Evolutionary conservation across 441 rosid genomes (phyloP), one percentile per base, ranked within the genome.

Genomic region (Croton laevigatus): DNA sequence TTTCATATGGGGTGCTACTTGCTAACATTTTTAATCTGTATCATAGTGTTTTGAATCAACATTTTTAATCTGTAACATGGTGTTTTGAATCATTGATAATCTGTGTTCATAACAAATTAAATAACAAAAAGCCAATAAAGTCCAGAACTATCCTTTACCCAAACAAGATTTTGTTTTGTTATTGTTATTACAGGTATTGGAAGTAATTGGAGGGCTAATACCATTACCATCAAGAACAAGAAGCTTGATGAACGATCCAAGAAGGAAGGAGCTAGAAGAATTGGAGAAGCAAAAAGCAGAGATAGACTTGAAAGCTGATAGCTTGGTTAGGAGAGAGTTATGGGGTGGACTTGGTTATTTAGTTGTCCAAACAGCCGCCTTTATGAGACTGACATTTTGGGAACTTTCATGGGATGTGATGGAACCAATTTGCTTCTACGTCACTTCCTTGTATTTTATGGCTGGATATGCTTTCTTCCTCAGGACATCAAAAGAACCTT

Each of bases 331-430:
- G 3, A 75, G 79, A 42, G 99, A 95, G 68, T 90, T 95, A 6
- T 91, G 94, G 94, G 57, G 81, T 4, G 99, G 99, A 8, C 85
- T 95, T 0, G 91, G 85, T 44, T 91, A 77, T 81, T 66, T 92
- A 44, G 83, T 89, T 19, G 73, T 82, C 59, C 99, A 95, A 80
- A 95, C 99, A 3, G 89, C 85, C 0, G 97, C 81, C 32, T 92
- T 92, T 91, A 89, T 92, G 98, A 85, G 99, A 87, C 85, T 95
- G 5, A 95, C 99, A 0, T 95, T 95, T 64, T 92, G 99, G 98
- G 99, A 92, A 75, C 92, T 92, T 19, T 81, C 97, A 0, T 95
- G 99, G 99, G 99, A 95, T 19, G 97, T 95, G 12, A 95, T 95
- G 99, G 99, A 95, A 59, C 99, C 99, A 0, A 89, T 95, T 57